Evolutionary conservation across 2,329 filamentous ascomycete species (phyloP), one percentile per base, ranked within the genome.

Genomic region (Sarocladium kiliense): DNA sequence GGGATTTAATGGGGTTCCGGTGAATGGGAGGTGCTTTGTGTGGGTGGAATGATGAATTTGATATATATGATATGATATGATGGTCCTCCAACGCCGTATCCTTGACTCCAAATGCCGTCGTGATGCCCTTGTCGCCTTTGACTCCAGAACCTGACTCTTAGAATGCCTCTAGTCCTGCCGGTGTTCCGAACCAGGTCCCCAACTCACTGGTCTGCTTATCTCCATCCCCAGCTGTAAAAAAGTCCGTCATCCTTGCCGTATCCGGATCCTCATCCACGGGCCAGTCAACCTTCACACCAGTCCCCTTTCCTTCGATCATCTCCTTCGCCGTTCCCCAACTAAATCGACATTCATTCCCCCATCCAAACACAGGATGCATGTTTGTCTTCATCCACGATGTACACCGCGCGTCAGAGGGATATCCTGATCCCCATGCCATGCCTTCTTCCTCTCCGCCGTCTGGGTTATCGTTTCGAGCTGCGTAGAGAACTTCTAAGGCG

Each of bases 271-370:
- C 86, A 19, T 91, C 87, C 4, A 86, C 84, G 0, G 91, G 90
- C 93, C 93, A 97, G 45, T 96, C 91, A 0, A 96, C 87, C 66
- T 81, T 86, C 54, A 88, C 79, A 3, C 81, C 83, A 2, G 76
- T 77, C 9, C 76, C 79, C 68, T 88, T 91, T n/a, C 77, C 74
- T 61, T 97, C 92, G 3, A 99, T 74, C 84, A 97, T 82, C 65
- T 97, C 92, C 73, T 95, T 97, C 2, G 89, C 89, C 1, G 94
- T 97, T 0, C 88, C 89, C 94, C 94, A 99, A 66, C 91, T 96
- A 66, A 97, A 97, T 3, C 94, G 80, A 68, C 91, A 96, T 72
- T 97, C 92, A 23, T 82, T 82, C 0, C 93, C 92, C 93, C 94
- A 99, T 14, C 94, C 94, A 74, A 97, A 99, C 1, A 97, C 74